A percentile compares a stretch with the other conserved stretches of the same genome.
Conservation (phyloP, 768 basidiomycete species). For the Inosperma sp. region DNA sequence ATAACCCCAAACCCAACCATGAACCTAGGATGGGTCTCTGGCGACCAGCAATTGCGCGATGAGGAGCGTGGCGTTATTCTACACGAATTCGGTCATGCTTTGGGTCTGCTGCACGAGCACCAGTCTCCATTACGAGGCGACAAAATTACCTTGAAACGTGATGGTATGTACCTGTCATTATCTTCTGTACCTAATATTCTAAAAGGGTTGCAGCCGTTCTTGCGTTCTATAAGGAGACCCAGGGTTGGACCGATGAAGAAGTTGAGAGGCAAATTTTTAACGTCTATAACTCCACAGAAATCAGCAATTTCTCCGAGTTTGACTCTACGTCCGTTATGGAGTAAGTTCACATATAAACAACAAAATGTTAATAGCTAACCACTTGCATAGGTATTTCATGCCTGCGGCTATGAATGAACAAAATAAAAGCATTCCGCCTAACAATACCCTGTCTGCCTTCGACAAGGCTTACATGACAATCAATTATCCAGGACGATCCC, state of each 20-base stretch:
- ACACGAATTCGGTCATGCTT: slow-evolving; percentile 19
- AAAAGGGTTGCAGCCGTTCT: slow-evolving; percentile 8
- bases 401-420: slow-evolving; percentile 14
- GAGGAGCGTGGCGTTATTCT: slow-evolving; percentile 16
- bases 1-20: slow-evolving; percentile 4
- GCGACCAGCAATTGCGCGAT: background rate
- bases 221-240: slow-evolving; percentile 10
- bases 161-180: slow-evolving; percentile 2
- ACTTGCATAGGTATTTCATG: slow-evolving; percentile 18
- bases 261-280: slow-evolving; percentile 14
- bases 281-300: slow-evolving; percentile 11
- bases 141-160: slow-evolving; percentile 11
- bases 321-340: slow-evolving; percentile 19
- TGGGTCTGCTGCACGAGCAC: slow-evolving; percentile 19
- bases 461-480: slow-evolving; percentile 18
- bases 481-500: slow-evolving; percentile 18
- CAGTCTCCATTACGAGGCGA: slow-evolving; percentile 15
- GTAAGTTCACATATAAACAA: slow-evolving; percentile 4
- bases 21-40: slow-evolving; percentile 17
- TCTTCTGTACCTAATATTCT: background rate
- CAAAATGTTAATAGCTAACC: background rate
- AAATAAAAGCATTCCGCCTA: slow-evolving; percentile 10
- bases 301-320: slow-evolving; percentile 14
- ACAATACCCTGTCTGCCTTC: slow-evolving; percentile 13
- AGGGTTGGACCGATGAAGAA: slow-evolving; percentile 10